A percentile compares a stretch with the other conserved stretches of the same genome.
phyloP scores from a whole-genome alignment of 2,329 filamentous ascomycete genomes.

The Aureobasidium lini region DNA sequence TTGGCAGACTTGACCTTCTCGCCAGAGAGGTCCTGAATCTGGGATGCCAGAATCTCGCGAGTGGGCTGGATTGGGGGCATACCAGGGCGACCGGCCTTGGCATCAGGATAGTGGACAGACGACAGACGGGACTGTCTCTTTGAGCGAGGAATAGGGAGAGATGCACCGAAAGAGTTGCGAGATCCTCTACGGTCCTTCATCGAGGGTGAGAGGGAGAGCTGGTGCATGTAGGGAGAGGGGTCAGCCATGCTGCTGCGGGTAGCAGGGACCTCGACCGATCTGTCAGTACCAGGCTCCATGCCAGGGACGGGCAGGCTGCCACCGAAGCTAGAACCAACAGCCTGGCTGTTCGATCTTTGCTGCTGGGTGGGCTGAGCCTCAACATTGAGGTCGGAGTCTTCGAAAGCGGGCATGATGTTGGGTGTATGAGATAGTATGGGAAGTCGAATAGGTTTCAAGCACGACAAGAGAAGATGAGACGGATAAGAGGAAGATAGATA shows the following conservation, averaged over 20 bases:
- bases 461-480: conserved; percentile 11
- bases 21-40: conserved; percentile 59
- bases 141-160: conserved; percentile 64
- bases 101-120: conserved; percentile 48
- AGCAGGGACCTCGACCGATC: conserved; percentile 62
- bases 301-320: conserved; percentile 36
- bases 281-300: conserved; percentile 30
- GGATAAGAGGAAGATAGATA: background rate
- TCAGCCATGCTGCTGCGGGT: conserved; percentile 62
- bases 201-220: conserved; percentile 59
- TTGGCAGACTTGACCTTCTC: conserved; percentile 63
- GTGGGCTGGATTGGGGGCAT: conserved; percentile 54
- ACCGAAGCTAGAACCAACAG: conserved; percentile 27
- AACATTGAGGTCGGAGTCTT: conserved; percentile 49
- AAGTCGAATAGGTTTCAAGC: background rate
- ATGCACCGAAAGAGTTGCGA: conserved; percentile 67
- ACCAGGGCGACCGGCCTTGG: conserved; percentile 43
- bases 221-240: conserved; percentile 64
- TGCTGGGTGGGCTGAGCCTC: conserved; percentile 29
- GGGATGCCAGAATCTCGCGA: conserved; percentile 60
- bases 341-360: conserved; percentile 18
- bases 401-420: conserved; percentile 52
- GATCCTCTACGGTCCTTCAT: conserved; percentile 61
- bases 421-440: conserved; percentile 14
- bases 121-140: conserved; percentile 63